Evolutionary conservation across 1,284 basidiomycete species (phyloP), one percentile per base, ranked within the genome.

Genomic region (Boletellus sp.): DNA sequence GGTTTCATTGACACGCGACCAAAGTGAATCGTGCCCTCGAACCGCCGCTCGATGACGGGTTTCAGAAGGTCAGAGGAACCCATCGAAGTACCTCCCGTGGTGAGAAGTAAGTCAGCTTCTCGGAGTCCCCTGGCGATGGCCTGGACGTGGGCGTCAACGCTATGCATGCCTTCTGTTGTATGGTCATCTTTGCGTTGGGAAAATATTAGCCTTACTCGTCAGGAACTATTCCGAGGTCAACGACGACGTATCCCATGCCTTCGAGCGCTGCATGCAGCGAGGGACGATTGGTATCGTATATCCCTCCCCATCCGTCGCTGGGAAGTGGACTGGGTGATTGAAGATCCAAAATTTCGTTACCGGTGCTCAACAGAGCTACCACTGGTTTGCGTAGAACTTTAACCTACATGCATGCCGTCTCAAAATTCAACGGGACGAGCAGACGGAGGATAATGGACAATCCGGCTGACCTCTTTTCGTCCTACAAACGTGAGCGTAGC

Each of bases 31-130:
- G 76, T 81, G 0, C 88, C 91, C 11, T 72, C 60, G 40, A 94
- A 77, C 25, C 85, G 73, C 16, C 83, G 78, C 66, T 94, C 92
- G 50, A 94, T 84, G 44, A 93, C 78, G 1, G 92, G 91, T 63
- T 94, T 94, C 37, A 94, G 68, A 22, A 94, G 73, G 63, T 94
- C 91, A 1, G 81, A 81, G 9, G 91, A 79, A 2, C 91, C 91
- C 91, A 94, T 94, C 5, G 87, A 90, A 2, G 91, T 93, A 3
- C 91, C 91, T 10, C 92, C 91, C 0, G 91, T 94, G 0, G 88
- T 88, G 9, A 94, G 67, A 8, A 94, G 63, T 3, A 94, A 66
- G 58, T 94, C 91, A 0, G 89, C 84, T 17, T 68, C 60, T 22
- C 73, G 66, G 4, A 90, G 69, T 0, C 84, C 91, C 20, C 64